phyloP scores from a whole-genome alignment of 305 asterid species.

The Ruellia speciosa region DNA sequence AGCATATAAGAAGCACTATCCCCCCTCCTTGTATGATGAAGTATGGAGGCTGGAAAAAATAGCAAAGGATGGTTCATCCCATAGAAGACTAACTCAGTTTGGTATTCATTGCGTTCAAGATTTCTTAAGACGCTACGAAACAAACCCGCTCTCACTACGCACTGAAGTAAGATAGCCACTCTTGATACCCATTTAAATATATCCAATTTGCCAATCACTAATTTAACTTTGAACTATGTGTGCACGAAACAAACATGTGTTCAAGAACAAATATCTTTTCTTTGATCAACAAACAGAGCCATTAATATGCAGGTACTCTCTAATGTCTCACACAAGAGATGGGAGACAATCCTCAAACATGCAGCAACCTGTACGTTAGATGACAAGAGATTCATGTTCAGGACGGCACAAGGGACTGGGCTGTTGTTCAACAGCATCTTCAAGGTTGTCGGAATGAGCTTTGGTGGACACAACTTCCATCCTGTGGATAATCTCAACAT shows the following conservation, averaged over 20 bases:
- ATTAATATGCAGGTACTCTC: constrained; percentile 43
- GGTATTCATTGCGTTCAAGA: constrained; percentile 43
- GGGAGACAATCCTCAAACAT: constrained; percentile 61
- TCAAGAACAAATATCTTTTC: neutral
- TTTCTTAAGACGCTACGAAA: constrained; percentile 40
- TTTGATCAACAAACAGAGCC: constrained; percentile 7
- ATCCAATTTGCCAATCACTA: neutral
- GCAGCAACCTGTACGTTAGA: constrained; percentile 47
- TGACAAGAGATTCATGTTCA: constrained; percentile 37
- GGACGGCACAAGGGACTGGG: constrained; percentile 28
- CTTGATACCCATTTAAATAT: constrained; percentile 1
- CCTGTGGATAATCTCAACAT: constrained; percentile 30
- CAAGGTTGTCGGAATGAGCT: constrained; percentile 47
- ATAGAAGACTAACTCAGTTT: constrained; percentile 30
- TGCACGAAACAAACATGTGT: constrained; percentile 1
- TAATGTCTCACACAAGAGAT: constrained; percentile 41
- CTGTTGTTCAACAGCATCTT: constrained; percentile 50
- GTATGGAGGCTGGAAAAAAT: constrained; percentile 82
- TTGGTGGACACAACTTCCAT: constrained; percentile 46
- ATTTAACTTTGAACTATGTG: no score
- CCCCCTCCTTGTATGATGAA: constrained; percentile 52
- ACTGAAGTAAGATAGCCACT: constrained; percentile 32
- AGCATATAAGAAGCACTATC: constrained; percentile 80
- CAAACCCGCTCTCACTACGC: constrained; percentile 35
- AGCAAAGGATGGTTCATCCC: constrained; percentile 65